phyloP scores from a whole-genome alignment of 1,284 basidiomycete genomes.

The Gymnopus androsaceus region DNA sequence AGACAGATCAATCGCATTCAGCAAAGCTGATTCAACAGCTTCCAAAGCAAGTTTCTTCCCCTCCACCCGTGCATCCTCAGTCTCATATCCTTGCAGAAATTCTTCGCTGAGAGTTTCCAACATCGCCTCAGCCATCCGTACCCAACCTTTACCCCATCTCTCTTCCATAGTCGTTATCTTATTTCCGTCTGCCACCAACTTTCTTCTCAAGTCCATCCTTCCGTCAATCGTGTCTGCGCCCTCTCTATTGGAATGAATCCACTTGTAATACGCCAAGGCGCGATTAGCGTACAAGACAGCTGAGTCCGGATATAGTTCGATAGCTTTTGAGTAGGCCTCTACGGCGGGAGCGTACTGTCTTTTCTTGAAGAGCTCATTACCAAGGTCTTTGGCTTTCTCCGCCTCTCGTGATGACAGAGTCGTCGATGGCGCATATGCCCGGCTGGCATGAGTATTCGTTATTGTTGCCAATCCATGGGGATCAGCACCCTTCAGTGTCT shows the following conservation, averaged over 20 bases:
- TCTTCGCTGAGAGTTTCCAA: neutral
- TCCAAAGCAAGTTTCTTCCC: neutral
- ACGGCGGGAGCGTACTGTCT: slow-evolving; percentile 21
- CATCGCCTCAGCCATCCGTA: slow-evolving; percentile 12
- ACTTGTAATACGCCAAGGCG: slow-evolving; percentile 10
- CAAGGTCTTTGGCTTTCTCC: slow-evolving; percentile 23
- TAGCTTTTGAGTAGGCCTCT: slow-evolving; percentile 24
- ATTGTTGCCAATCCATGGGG: slow-evolving; percentile 21
- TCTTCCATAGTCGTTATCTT: slow-evolving; percentile 10
- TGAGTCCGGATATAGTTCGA: slow-evolving; percentile 16
- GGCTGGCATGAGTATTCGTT: slow-evolving; percentile 20
- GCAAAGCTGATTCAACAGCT: slow-evolving; percentile 7
- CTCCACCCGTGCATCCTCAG: neutral
- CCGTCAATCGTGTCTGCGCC: neutral
- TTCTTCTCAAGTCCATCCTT: slow-evolving; percentile 6
- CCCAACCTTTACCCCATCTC: slow-evolving; percentile 15
- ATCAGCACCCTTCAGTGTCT: slow-evolving; percentile 26
- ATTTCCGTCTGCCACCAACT: slow-evolving; percentile 6
- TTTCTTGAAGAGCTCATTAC: slow-evolving; percentile 24
- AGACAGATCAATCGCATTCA: slow-evolving; percentile 6
- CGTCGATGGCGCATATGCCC: slow-evolving; percentile 22
- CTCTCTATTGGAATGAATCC: slow-evolving; percentile 5
- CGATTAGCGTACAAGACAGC: slow-evolving; percentile 14
- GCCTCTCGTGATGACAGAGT: slow-evolving; percentile 21
- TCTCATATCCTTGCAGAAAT: neutral